phyloP scores from a whole-genome alignment of 1,284 basidiomycete species.

The Naganishia liquefaciens region DNA sequence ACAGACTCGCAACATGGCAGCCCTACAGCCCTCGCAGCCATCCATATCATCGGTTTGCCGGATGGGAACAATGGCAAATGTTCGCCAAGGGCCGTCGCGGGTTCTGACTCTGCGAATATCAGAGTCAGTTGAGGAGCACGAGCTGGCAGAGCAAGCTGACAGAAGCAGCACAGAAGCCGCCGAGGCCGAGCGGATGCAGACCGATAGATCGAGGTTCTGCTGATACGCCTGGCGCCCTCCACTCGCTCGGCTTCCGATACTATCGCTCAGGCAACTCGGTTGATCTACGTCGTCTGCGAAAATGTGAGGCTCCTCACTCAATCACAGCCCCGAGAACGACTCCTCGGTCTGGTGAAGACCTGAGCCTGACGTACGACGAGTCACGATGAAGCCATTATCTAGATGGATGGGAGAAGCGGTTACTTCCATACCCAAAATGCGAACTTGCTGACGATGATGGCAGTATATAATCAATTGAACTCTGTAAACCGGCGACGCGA shows the following conservation, averaged over 20 bases:
- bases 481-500: neutral
- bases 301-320: neutral
- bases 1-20: too few relatives aligned
- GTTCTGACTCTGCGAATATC: too few relatives aligned
- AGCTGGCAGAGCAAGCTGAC: neutral
- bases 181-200: neutral
- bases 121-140: too few relatives aligned
- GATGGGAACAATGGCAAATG: too few relatives aligned
- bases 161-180: neutral
- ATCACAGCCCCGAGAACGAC: too few relatives aligned
- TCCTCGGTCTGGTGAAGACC: too few relatives aligned
- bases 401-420: neutral
- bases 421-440: neutral
- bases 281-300: neutral
- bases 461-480: neutral
- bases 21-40: too few relatives aligned
- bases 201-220: neutral
- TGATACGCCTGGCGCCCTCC: neutral
- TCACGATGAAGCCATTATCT: too few relatives aligned
- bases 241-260: neutral
- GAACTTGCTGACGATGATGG: neutral
- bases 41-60: too few relatives aligned
- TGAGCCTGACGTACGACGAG: too few relatives aligned
- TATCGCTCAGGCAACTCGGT: neutral
- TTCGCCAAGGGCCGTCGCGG: too few relatives aligned